Evolutionary conservation across 2,329 filamentous ascomycete species (phyloP).

Genomic region (Cladosporium sp.): DNA sequence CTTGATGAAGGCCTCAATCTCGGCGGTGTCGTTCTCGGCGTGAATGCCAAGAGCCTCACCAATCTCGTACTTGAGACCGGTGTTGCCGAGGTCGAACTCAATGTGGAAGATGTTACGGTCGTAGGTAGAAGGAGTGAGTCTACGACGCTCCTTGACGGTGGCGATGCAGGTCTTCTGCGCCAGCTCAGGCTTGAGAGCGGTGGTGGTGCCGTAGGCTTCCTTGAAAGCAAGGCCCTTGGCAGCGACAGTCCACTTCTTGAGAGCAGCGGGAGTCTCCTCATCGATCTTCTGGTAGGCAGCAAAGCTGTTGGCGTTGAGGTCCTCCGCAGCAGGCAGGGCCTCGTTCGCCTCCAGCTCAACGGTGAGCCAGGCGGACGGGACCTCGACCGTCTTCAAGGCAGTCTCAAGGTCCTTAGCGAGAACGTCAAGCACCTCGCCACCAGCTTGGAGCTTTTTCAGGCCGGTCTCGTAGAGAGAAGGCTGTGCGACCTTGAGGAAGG

Average conservation of each 20-base stretch:
- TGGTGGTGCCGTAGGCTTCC: constrained; percentile 79
- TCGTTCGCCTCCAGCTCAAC: constrained; percentile 56
- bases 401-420: constrained; percentile 59
- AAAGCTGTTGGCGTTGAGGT: constrained; percentile 78
- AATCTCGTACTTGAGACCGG: constrained; percentile 92
- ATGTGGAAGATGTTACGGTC: constrained; percentile 99
- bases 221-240: constrained; percentile 91
- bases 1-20: constrained; percentile 81
- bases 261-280: constrained; percentile 59
- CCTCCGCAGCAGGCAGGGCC: constrained; percentile 53
- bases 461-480: constrained; percentile 60
- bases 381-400: constrained; percentile 67
- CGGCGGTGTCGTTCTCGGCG: constrained; percentile 79
- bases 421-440: constrained; percentile 59
- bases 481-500: constrained; percentile 75
- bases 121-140: constrained; percentile 81
- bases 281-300: constrained; percentile 73
- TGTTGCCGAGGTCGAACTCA: constrained; percentile 90
- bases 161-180: constrained; percentile 81
- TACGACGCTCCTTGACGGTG: constrained; percentile 90
- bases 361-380: constrained; percentile 77
- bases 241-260: constrained; percentile 75
- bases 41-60: constrained; percentile 96
- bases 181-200: constrained; percentile 76
- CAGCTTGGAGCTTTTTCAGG: constrained; percentile 63